Evolutionary conservation across 805 yeast genomes (phyloP), one percentile per base, ranked within the genome.

Genomic region (Komagataella pastoris): DNA sequence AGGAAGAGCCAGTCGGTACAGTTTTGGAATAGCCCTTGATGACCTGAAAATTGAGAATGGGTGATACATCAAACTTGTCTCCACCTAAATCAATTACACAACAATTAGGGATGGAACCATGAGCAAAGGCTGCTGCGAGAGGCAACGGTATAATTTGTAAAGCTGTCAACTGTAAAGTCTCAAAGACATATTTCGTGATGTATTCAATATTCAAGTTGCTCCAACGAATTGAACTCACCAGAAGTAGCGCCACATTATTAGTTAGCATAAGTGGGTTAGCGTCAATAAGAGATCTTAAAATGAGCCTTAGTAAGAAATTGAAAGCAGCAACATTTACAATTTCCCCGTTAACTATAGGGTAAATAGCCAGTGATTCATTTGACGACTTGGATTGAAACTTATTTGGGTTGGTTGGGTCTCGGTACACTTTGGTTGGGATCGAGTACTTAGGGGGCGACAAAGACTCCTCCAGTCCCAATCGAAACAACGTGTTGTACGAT

Each of bases 81-180:
- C 71, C 70, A 17, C 97, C 97, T 48, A 91, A 74, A 64, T 91
- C 96, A 46, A 91, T 79, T 17, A 91, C 85, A 44, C 85, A 68
- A 1, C 89, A 75, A 54, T 81, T 85, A 45, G 81, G 75, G 8
- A 80, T 68, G 6, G 71, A 63, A 3, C 88, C 86, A 62, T 83
- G 74, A 0, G 97, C 91, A 65, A 80, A 89, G 17, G 85, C 71
- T 1, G 88, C 69, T 6, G 88, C 85, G 44, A 88, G 67, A 0
- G 89, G 71, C 18, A 76, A 69, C 47, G 95, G 89, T 44, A 86
- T 61, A 6, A 88, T 64, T 48, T 88, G 74, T 55, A 90, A 79
- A 0, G 85, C 91, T 8, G 85, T 81, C 50, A 88, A 71, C 51
- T 83, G 83, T 58, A 88, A 69, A 10, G 72, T 67, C 63, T 89